Base-by-base conservation (phyloP, 1,284 basidiomycete species). In the Nidula niveotomentosa region DNA sequence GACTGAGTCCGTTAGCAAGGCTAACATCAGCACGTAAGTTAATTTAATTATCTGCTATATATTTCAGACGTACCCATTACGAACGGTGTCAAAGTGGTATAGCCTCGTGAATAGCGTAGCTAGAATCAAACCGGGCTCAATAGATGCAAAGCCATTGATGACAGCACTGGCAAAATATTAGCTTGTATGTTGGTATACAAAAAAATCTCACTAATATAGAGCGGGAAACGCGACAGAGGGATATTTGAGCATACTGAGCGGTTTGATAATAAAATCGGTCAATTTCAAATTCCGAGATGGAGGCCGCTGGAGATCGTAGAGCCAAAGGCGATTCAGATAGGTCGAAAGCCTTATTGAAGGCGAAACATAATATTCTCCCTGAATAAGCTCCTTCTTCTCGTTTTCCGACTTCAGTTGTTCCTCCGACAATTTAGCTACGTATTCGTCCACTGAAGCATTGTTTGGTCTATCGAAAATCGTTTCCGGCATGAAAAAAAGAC, bases 241-340 rank as follows among this genome's bases (percentile, higher is more conserved):
- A 56, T 72, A 72, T 54, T 67, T 70, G 30, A 72, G 57, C 69
- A 73, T 72, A 36, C 66, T 65, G 33, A 73, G 61, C 17, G 70
- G 68, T 52, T 69, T 70, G 18, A 70, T 53, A 3, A 70, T 56
- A 30, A 73, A 73, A 44, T 71, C 65, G 4, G 52, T 63, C 2
- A 39, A 45, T 39, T 64, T 62, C 13, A 72, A 57, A 33, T 48
- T 58, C n/a, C 69, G 67, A 8, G 63, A 54, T 23, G 62, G 17
- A n/a, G 65, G 69, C 34, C 61, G 58, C 52, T 69, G 60, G 7
- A 64, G 58, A 47, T 71, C 65, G 61, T 62, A 62, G 44, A 72
- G 58, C 60, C 68, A 66, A 34, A 71, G 48, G 7, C 67, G 62
- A 46, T 61, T 64, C 3, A 65, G 8, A 53, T 69, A 72, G 4